Evolutionary conservation across 2,329 filamentous ascomycete species (phyloP).

Genomic region (Lecanoromycetidae sp.): DNA sequence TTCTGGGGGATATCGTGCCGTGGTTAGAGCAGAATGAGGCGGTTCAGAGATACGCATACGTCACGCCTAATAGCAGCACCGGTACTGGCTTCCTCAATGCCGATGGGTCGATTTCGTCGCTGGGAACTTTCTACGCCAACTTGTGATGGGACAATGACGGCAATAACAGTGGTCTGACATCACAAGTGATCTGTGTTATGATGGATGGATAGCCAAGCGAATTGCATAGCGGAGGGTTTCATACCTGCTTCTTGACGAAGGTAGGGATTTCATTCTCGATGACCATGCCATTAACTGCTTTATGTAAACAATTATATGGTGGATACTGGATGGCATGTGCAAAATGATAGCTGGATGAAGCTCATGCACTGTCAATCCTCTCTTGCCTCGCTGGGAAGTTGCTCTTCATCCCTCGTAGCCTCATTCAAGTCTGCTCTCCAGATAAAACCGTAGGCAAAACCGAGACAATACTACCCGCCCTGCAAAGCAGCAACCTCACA

Average conservation of each 20-base stretch:
- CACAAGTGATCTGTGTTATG: background rate
- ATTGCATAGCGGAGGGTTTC: background rate
- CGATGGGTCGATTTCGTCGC: background rate
- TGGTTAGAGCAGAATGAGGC: constrained; percentile 13
- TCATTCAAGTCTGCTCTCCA: no score
- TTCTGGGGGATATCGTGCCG: constrained; percentile 12
- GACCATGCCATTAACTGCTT: no score
- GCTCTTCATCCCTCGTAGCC: no score
- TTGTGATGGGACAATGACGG: background rate
- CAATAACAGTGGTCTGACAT: background rate
- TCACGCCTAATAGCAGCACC: constrained; percentile 1
- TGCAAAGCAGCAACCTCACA: no score
- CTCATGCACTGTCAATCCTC: no score
- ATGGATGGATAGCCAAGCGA: background rate
- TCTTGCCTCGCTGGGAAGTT: no score
- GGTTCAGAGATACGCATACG: constrained; percentile 13
- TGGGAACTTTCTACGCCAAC: background rate
- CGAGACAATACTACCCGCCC: no score
- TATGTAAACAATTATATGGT: no score
- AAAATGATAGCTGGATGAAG: no score
- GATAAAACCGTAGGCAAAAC: no score
- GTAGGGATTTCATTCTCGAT: no score
- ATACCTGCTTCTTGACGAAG: background rate
- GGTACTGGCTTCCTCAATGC: background rate
- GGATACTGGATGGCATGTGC: no score